These are phyloP conservation scores for Byssothecium circinans DNA, from an alignment of 2,329 filamentous ascomycete species.

Conservation along the genomic window DNA sequence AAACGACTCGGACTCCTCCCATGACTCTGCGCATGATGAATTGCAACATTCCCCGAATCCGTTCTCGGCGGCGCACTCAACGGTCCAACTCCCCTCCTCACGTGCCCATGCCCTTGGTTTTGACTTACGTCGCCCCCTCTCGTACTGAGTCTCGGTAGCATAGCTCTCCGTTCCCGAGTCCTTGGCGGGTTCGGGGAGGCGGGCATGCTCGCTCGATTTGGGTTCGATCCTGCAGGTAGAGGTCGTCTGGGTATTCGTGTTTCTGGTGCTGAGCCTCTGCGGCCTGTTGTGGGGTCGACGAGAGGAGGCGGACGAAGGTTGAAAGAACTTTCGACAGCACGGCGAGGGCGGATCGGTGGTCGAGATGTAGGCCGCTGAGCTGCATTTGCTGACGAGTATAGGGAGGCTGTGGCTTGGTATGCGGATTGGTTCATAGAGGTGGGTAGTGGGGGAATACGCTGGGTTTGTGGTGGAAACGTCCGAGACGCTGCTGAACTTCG, in stretches of 20 bases:
- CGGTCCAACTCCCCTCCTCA: neutral
- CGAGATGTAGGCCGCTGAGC: slow-evolving; percentile 5
- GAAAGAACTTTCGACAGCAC: slow-evolving; percentile 21
- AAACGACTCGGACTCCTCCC: neutral
- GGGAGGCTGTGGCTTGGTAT: slow-evolving; percentile 17
- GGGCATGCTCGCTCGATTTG: slow-evolving; percentile 16
- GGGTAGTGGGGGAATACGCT: slow-evolving; percentile 3
- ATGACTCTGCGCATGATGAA: neutral
- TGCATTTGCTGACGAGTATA: neutral
- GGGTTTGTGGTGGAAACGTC: slow-evolving; percentile 11
- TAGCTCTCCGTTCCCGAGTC: slow-evolving; percentile 2
- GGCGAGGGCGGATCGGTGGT: slow-evolving; percentile 15
- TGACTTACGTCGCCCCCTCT: neutral
- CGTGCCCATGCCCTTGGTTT: neutral
- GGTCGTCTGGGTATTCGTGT: slow-evolving; percentile 16
- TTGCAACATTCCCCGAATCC: neutral
- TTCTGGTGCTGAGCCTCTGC: slow-evolving; percentile 31
- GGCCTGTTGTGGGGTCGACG: slow-evolving; percentile 13
- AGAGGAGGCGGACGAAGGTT: slow-evolving; percentile 27
- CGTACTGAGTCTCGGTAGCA: slow-evolving; percentile 11
- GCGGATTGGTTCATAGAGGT: slow-evolving; percentile 15
- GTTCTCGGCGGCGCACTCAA: slow-evolving; percentile 15
- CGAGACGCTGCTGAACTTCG: slow-evolving; percentile 27
- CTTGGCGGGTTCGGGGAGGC: neutral
- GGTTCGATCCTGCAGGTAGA: slow-evolving; percentile 2